phyloP scores from a whole-genome alignment of 2,329 filamentous ascomycete species.

The Colletotrichum graminicola region DNA sequence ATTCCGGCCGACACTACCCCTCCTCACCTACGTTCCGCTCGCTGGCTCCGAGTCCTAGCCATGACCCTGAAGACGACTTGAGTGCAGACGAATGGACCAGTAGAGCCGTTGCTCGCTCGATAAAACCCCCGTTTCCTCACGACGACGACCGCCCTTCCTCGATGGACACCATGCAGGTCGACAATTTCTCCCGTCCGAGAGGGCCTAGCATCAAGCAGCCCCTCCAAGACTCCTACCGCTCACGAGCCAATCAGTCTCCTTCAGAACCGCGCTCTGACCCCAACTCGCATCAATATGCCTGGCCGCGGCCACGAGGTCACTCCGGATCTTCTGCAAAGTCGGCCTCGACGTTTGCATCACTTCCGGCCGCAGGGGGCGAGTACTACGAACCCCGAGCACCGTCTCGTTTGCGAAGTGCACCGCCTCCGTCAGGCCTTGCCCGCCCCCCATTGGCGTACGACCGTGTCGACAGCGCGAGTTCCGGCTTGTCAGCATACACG shows the following conservation, averaged over 20 bases:
- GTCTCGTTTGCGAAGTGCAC: constrained; percentile 48
- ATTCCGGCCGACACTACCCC: constrained; percentile 48
- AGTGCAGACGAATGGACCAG: constrained; percentile 43
- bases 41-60: constrained; percentile 33
- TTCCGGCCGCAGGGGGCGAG: constrained; percentile 57
- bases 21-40: constrained; percentile 50
- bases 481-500: constrained; percentile 46
- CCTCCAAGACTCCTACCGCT: constrained; percentile 51
- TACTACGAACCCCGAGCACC: constrained; percentile 50
- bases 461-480: constrained; percentile 54
- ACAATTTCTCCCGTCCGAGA: constrained; percentile 72
- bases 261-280: constrained; percentile 45
- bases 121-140: constrained; percentile 43
- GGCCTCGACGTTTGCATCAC: constrained; percentile 60
- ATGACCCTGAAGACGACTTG: constrained; percentile 40
- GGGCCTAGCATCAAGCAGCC: constrained; percentile 65
- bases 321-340: constrained; percentile 64
- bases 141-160: constrained; percentile 45
- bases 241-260: constrained; percentile 47
- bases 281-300: constrained; percentile 45
- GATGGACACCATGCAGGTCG: constrained; percentile 49
- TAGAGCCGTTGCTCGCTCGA: constrained; percentile 37
- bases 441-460: constrained; percentile 47
- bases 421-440: constrained; percentile 47
- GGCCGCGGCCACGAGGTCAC: constrained; percentile 60